Evolutionary conservation across 768 basidiomycete species (phyloP).

Genomic region (Rhizopogon vesiculosus): DNA sequence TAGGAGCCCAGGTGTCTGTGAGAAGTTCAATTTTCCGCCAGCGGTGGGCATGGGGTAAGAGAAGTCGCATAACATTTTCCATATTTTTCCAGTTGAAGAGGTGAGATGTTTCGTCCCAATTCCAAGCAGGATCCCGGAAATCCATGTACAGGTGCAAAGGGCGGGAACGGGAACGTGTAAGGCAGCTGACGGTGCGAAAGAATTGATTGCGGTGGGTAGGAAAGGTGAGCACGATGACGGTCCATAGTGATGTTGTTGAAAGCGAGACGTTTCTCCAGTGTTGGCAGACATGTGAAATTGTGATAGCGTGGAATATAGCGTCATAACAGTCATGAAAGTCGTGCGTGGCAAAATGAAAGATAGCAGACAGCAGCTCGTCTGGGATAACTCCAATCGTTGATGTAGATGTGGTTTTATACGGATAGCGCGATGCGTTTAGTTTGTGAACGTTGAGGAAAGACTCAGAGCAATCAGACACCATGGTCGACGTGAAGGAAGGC

Average conservation of each 20-base stretch:
- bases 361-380: slow-evolving; percentile 29
- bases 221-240: slow-evolving; percentile 39
- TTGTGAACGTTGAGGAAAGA: neutral
- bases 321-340: slow-evolving; percentile 22
- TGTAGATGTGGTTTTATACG: neutral
- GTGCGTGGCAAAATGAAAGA: slow-evolving; percentile 29
- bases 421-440: neutral
- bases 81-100: slow-evolving; percentile 39
- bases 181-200: slow-evolving; percentile 30
- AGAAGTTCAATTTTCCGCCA: slow-evolving; percentile 49
- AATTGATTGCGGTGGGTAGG: slow-evolving; percentile 37
- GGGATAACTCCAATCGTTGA: slow-evolving; percentile 21
- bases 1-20: slow-evolving; percentile 58
- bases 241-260: slow-evolving; percentile 45
- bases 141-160: slow-evolving; percentile 52
- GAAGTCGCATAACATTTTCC: slow-evolving; percentile 38
- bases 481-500: neutral
- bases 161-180: slow-evolving; percentile 39
- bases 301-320: slow-evolving; percentile 22
- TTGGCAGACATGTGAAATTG: slow-evolving; percentile 44
- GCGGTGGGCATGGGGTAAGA: slow-evolving; percentile 40
- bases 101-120: slow-evolving; percentile 45
- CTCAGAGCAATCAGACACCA: neutral
- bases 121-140: slow-evolving; percentile 53
- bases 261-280: slow-evolving; percentile 49